Base-by-base conservation (phyloP, 345 rosid species). In the Hibiscus syriacus region DNA sequence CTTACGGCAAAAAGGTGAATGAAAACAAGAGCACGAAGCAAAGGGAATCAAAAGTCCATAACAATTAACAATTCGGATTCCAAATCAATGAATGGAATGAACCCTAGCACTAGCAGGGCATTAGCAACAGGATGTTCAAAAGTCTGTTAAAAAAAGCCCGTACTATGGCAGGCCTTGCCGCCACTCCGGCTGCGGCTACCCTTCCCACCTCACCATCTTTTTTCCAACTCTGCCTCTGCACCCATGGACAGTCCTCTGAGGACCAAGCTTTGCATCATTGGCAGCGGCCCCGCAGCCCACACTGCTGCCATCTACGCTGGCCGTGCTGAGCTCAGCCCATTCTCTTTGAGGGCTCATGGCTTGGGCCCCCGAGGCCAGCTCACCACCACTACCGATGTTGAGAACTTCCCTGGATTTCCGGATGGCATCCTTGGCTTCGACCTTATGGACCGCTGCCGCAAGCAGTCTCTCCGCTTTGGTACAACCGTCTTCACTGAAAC, bases 261-360 rank as follows among this genome's bases (percentile, higher is more conserved):
- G 55, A 88, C 98, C 55, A 91, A 85, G 66, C 76, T 95, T 17
- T 95, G 98, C 72, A 92, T 95, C 80, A 84, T 92, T 65, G 99
- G 99, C 5, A 87, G 93, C 59, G 98, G 99, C 41, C 99, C 99
- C 7, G 99, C 99, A 0, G 99, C 90, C 8, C 98, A 95, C 84
- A 95, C 99, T 12, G 98, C 99, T 19, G 98, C 99, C 61, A 92
- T 92, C 72, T 95, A 95, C 72, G 87, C 99, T 19, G 76, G 97
- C 25, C 82, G 98, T 20, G 99, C 99, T 0, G 93, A 90, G 80
- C 90, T 95, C 29, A 90, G 79, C 98, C 99, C 22, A 74, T 95
- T 38, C 87, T 95, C 59, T 92, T 95, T 66, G 98, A 95, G 66
- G 98, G 99, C 2, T 92, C 96, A 95, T 92, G 98, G 99, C 99